phyloP scores from a whole-genome alignment of 2,329 filamentous ascomycete genomes.

The Botrytis byssoidea region DNA sequence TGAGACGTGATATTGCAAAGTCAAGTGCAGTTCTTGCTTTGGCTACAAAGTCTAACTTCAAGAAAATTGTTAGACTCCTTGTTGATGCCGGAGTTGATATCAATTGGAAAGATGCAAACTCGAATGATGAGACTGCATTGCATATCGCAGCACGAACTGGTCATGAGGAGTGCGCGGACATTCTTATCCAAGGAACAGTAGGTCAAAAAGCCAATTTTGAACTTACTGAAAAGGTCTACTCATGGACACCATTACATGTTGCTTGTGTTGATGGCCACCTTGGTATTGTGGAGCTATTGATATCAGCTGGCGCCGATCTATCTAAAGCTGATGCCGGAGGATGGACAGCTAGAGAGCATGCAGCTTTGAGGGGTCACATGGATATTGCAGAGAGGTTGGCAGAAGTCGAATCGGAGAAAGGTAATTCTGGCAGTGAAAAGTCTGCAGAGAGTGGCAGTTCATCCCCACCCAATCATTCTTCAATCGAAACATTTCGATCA shows the following conservation, averaged over 20 bases:
- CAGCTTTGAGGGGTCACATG: conserved; percentile 84
- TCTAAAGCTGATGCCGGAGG: conserved; percentile 79
- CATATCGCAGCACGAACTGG: conserved; percentile 90
- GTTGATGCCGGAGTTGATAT: conserved; percentile 89
- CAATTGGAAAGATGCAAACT: conserved; percentile 78
- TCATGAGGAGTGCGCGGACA: conserved; percentile 74
- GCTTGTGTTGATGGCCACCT: conserved; percentile 86
- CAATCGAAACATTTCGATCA: conserved; percentile 59
- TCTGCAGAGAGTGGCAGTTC: conserved; percentile 31
- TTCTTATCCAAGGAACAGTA: conserved; percentile 68
- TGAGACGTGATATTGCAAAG: conserved; percentile 70
- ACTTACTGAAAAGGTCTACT: conserved; percentile 76
- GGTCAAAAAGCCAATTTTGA: conserved; percentile 75
- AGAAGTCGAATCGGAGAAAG: conserved; percentile 36
- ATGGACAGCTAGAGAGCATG: conserved; percentile 93
- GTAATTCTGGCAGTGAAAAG: conserved; percentile 38
- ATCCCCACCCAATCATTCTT: conserved; percentile 54
- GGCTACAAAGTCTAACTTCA: conserved; percentile 84
- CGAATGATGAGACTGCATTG: conserved; percentile 81
- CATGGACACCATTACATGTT: conserved; percentile 94
- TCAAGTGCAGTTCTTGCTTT: conserved; percentile 86
- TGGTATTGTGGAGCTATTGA: conserved; percentile 70
- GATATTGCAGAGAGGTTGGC: conserved; percentile 71
- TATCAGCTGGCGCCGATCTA: conserved; percentile 74
- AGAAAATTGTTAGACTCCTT: conserved; percentile 78